A percentile compares a stretch with the other conserved stretches of the same genome.
These are phyloP conservation scores for Quillaja saponaria DNA, from an alignment of 306 rosid genomes.

Conservation along the genomic window DNA sequence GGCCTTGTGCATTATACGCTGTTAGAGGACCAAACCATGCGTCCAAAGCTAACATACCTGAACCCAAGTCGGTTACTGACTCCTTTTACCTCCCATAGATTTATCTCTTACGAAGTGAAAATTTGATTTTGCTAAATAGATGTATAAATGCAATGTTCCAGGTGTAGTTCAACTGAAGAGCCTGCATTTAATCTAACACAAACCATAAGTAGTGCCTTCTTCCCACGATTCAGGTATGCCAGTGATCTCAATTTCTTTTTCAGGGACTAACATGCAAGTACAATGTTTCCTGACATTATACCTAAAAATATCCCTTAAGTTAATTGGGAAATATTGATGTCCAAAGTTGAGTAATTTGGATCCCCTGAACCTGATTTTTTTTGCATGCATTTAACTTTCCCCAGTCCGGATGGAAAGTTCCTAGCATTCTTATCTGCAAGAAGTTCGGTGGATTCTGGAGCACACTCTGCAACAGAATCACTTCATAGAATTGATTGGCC, in stretches of 20 bases:
- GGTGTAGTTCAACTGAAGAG: constrained; percentile 44
- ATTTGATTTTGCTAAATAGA: constrained; percentile 16
- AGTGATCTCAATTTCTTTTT: no score
- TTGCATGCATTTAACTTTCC: constrained; percentile 23
- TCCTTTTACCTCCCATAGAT: constrained; percentile 15
- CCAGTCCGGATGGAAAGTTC: constrained; percentile 79
- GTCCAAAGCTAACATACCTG: constrained; percentile 44
- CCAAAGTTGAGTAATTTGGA: constrained; percentile 5
- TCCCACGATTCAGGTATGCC: constrained; percentile 78
- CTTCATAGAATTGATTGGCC: constrained; percentile 91
- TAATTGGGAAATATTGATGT: constrained; percentile 8
- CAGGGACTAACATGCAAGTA: no score
- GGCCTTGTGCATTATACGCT: constrained; percentile 75
- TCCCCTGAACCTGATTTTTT: no score
- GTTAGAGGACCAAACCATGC: constrained; percentile 44
- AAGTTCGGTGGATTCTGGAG: constrained; percentile 78
- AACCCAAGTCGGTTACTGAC: constrained; percentile 53
- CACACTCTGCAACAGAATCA: constrained; percentile 76
- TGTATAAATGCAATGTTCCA: constrained; percentile 30
- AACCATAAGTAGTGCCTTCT: constrained; percentile 69
- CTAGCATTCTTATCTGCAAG: constrained; percentile 77
- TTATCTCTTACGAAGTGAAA: constrained; percentile 1
- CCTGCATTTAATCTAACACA: constrained; percentile 56
- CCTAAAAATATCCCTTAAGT: not conserved
- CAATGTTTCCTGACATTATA: not conserved